Evolutionary conservation across 129 eudicot species (phyloP), one percentile per base, ranked within the genome.

Genomic region (Glebionis coronaria): DNA sequence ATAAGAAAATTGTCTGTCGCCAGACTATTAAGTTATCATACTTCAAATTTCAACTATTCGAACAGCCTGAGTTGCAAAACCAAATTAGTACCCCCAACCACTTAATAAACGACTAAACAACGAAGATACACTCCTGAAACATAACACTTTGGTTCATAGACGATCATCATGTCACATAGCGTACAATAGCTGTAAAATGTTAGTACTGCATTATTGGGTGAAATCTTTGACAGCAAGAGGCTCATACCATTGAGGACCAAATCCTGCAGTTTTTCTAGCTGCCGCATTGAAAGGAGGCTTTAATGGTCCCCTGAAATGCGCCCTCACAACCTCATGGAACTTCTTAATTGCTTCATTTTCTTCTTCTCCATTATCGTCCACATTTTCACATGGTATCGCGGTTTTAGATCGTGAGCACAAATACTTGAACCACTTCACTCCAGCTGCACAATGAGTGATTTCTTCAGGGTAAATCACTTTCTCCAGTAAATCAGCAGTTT

Each of bases 211-310:
- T 61, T 76, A 61, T 68, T 69, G 42, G 29, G 70, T 40, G 46
- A 73, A 73, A 69, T 85, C 85, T 68, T 88, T 92, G 63, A 78
- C 77, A 66, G 99, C 92, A 67, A 94, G 92, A 68, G 99, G 99
- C 45, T 94, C 90, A 69, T 94, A 94, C 95, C 99, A 94, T 59
- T 81, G 76, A 68, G 97, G 97, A 40, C 90, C 90, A 81, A 94
- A 94, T 28, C 99, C 97, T 53, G 95, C 95, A 64, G 99, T 82
- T 73, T 38, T 84, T 84, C 99, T 86, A 38, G 99, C 99, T 51
- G 76, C 82, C 85, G 80, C 99, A 9, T 94, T 94, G 59, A 94
- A 94, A 20, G 99, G 99, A 56, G 99, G 97, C 81, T 89, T 94
- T 69, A 94, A 57, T 46, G 95, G 93, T 16, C 99, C 99, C 74